Percentiles rank a stretch among this genome's conserved stretches.
phyloP scores from a whole-genome alignment of 1,284 basidiomycete genomes.

The Apiotrichum mycotoxinovorans region DNA sequence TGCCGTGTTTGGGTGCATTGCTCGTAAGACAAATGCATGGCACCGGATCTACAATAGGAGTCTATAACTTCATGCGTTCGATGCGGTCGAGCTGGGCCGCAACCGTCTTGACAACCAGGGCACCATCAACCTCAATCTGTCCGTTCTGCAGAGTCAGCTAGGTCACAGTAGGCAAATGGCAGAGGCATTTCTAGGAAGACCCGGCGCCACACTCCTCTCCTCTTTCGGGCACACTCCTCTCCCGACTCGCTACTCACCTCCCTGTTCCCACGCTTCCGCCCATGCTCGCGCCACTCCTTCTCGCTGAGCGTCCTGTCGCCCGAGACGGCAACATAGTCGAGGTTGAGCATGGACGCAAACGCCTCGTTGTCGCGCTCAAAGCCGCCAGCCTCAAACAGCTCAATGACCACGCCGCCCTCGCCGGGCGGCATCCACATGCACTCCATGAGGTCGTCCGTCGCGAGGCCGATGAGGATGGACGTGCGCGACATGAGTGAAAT shows the following conservation, averaged over 20 bases:
- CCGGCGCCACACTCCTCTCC: too few relatives aligned
- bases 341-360: constrained; percentile 30
- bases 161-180: too few relatives aligned
- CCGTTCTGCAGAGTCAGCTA: neutral
- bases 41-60: neutral
- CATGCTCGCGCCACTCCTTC: constrained; percentile 4
- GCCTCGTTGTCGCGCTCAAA: constrained; percentile 35
- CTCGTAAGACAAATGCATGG: too few relatives aligned
- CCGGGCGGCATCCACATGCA: constrained; percentile 37
- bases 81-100: constrained; percentile 8
- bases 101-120: constrained; percentile 17
- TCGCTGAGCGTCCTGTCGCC: constrained; percentile 13
- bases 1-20: too few relatives aligned
- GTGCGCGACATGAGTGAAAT: constrained; percentile 35
- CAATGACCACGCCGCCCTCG: constrained; percentile 22
- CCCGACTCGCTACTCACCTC: neutral
- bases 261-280: constrained; percentile 2
- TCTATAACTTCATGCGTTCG: neutral
- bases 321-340: constrained; percentile 34
- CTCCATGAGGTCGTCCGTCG: constrained; percentile 32
- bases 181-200: too few relatives aligned
- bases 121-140: constrained; percentile 11
- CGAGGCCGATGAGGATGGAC: constrained; percentile 37
- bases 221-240: too few relatives aligned
- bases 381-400: constrained; percentile 31